A percentile compares a stretch with the other conserved stretches of the same genome.
Conservation (phyloP, 2,329 filamentous ascomycete species). For the Fusarium buharicum region DNA sequence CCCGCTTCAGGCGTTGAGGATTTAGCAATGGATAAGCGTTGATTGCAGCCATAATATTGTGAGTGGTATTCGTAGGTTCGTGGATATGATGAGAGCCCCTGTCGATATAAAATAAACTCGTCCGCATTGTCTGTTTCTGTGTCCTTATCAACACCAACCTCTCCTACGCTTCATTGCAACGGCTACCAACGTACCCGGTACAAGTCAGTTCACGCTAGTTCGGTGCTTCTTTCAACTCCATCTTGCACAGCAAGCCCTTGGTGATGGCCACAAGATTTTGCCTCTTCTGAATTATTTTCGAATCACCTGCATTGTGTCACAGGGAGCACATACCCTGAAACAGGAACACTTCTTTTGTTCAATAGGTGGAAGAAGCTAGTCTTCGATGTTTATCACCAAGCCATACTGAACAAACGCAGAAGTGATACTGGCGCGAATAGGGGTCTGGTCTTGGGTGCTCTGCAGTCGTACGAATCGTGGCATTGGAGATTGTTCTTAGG, state of each 20-base stretch:
- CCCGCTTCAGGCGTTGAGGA: background rate
- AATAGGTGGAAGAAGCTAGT: too few relatives aligned
- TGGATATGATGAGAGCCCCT: background rate
- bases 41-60: background rate
- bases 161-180: background rate
- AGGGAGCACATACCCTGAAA: too few relatives aligned
- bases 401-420: background rate
- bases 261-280: too few relatives aligned
- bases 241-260: too few relatives aligned
- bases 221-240: slow-evolving; percentile 44
- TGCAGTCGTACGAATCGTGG: background rate
- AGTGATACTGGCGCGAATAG: background rate
- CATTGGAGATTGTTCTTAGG: background rate
- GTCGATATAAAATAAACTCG: background rate
- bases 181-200: slow-evolving; percentile 44
- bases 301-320: too few relatives aligned
- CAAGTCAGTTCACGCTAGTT: slow-evolving; percentile 55
- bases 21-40: background rate
- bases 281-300: too few relatives aligned
- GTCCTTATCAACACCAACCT: slow-evolving; percentile 55
- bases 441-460: background rate
- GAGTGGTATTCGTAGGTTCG: background rate
- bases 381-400: background rate
- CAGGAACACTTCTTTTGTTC: too few relatives aligned
- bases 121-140: background rate